Conservation (phyloP, 176 grass and related monocot species). For the Musa itinerans region DNA sequence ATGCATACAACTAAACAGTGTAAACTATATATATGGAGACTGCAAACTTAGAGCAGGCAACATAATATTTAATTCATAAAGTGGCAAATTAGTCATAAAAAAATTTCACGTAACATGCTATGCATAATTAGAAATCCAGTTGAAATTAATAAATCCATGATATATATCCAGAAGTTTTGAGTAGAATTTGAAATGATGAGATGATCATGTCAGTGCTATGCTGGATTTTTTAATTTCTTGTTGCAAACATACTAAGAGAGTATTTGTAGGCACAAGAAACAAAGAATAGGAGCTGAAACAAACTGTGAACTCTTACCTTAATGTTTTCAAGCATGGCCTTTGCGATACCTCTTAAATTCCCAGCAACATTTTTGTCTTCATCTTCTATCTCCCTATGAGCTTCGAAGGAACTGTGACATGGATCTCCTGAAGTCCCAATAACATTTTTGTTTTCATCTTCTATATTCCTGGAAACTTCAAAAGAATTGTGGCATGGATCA, state of each 20-base stretch:
- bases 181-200: too few relatives aligned
- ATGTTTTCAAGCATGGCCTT: constrained; percentile 8
- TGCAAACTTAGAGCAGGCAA: too few relatives aligned
- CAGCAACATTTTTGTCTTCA: neutral
- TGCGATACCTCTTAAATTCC: neutral
- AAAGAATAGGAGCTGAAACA: neutral
- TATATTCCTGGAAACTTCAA: neutral
- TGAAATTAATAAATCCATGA: too few relatives aligned
- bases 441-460: neutral
- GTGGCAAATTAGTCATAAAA: too few relatives aligned
- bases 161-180: too few relatives aligned
- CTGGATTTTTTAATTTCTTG: neutral
- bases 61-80: too few relatives aligned
- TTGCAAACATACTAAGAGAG: neutral
- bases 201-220: too few relatives aligned
- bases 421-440: neutral
- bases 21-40: too few relatives aligned
- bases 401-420: neutral
- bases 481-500: constrained; percentile 23
- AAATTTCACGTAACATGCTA: too few relatives aligned
- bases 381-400: neutral
- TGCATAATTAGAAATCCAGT: too few relatives aligned
- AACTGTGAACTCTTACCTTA: neutral
- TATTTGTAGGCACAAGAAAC: neutral
- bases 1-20: too few relatives aligned